A percentile compares a stretch with the other conserved stretches of the same genome.
phyloP scores from a whole-genome alignment of 176 grass and related monocot genomes.

The bread wheat (Triticum aestivum) region IWGSC_CS_RefSeq_v2.1 NC_057813.1:536114605-536115104 shows the following conservation, averaged over 20 bases:
- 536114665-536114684: conserved; percentile 32
- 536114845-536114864: not conserved
- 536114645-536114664: conserved; percentile 3
- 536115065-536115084: not conserved
- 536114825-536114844: not conserved
- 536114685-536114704: not conserved
- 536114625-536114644: conserved; percentile 39
- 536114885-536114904: too few relatives aligned
- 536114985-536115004: not conserved
- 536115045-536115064: too few relatives aligned
- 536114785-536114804: conserved; percentile 28
- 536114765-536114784: conserved; percentile 18
- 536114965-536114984: not conserved
- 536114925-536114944: too few relatives aligned
- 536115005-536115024: not conserved
- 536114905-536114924: too few relatives aligned
- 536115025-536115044: too few relatives aligned
- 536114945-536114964: not conserved
- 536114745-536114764: not conserved
- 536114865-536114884: not conserved
- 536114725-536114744: conserved; percentile 9
- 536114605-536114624: conserved; percentile 5
- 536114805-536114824: not conserved
- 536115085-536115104: not conserved
- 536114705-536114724: conserved; percentile 18